These are phyloP conservation scores for Nannizzia gypsea DNA, from an alignment of 2,329 filamentous ascomycete genomes.

Conservation along the genomic window DNA sequence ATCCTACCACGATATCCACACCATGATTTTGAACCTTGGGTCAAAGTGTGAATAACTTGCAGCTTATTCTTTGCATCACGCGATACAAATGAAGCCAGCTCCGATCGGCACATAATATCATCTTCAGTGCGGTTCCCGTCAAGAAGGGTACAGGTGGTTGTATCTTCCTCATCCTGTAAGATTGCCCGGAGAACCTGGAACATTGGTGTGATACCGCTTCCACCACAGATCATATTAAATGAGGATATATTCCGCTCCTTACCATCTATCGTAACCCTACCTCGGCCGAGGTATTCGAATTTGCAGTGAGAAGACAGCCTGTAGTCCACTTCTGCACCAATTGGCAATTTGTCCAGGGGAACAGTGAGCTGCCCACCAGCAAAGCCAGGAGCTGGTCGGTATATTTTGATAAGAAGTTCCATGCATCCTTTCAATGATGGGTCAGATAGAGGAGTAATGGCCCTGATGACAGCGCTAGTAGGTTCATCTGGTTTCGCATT, in stretches of 20 bases:
- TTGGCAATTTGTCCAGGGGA: slow-evolving; percentile 59
- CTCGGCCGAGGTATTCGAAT: slow-evolving; percentile 64
- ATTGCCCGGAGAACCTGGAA: slow-evolving; percentile 71
- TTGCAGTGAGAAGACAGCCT: slow-evolving; percentile 72
- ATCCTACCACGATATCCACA: slow-evolving; percentile 57
- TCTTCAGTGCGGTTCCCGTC: slow-evolving; percentile 65
- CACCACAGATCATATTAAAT: slow-evolving; percentile 79
- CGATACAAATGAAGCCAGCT: slow-evolving; percentile 54
- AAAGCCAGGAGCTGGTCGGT: slow-evolving; percentile 44
- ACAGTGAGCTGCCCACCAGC: slow-evolving; percentile 69
- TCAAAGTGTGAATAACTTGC: slow-evolving; percentile 58
- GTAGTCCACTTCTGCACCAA: slow-evolving; percentile 67
- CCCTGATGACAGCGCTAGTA: slow-evolving; percentile 57
- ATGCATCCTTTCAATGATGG: slow-evolving; percentile 50
- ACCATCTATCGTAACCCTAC: slow-evolving; percentile 50
- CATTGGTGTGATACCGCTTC: slow-evolving; percentile 86
- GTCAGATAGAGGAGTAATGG: slow-evolving; percentile 75
- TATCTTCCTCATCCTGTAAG: slow-evolving; percentile 50
- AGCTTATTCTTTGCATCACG: slow-evolving; percentile 45
- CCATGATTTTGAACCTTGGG: slow-evolving; percentile 53
- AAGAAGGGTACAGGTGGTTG: slow-evolving; percentile 59
- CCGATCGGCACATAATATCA: slow-evolving; percentile 68
- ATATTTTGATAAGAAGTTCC: slow-evolving; percentile 72
- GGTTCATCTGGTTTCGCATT: slow-evolving; percentile 44
- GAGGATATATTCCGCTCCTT: slow-evolving; percentile 46